Evolutionary conservation across 2,329 filamentous ascomycete species (phyloP).

Genomic region (Clarireedia monteithiana): DNA sequence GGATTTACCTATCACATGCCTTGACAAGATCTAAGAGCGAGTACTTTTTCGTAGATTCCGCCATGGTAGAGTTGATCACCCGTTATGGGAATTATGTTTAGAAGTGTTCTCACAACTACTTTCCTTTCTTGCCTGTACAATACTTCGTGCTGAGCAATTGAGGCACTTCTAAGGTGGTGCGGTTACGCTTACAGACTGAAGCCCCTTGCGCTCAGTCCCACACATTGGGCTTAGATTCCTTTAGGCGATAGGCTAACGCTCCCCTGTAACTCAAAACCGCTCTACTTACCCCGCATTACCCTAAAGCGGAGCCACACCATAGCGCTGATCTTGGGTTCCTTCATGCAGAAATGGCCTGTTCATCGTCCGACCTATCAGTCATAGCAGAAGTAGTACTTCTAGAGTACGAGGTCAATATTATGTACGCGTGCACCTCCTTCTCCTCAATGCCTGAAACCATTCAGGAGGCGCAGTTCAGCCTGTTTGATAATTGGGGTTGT

Average conservation of each 20-base stretch:
- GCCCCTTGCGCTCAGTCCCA: no score
- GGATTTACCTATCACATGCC: constrained; percentile 35
- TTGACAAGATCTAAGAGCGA: constrained; percentile 33
- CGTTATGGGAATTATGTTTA: background rate
- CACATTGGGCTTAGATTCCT: background rate
- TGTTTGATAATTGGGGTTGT: background rate
- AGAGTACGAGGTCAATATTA: no score
- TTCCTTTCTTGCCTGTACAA: background rate
- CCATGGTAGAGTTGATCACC: background rate
- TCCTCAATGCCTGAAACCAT: no score
- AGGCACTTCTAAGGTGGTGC: no score
- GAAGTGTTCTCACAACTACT: background rate
- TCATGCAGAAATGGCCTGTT: constrained; percentile 3
- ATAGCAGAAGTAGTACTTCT: no score
- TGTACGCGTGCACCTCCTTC: no score
- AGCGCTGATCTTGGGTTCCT: background rate
- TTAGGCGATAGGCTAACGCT: background rate
- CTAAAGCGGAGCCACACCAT: background rate
- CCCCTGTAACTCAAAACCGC: no score
- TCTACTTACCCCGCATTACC: background rate
- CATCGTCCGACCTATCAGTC: background rate
- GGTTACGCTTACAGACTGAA: no score
- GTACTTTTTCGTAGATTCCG: background rate
- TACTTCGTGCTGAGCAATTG: no score
- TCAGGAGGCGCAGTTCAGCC: background rate